phyloP scores from a whole-genome alignment of 2,329 filamentous ascomycete species.

The Juglanconis sp. region DNA sequence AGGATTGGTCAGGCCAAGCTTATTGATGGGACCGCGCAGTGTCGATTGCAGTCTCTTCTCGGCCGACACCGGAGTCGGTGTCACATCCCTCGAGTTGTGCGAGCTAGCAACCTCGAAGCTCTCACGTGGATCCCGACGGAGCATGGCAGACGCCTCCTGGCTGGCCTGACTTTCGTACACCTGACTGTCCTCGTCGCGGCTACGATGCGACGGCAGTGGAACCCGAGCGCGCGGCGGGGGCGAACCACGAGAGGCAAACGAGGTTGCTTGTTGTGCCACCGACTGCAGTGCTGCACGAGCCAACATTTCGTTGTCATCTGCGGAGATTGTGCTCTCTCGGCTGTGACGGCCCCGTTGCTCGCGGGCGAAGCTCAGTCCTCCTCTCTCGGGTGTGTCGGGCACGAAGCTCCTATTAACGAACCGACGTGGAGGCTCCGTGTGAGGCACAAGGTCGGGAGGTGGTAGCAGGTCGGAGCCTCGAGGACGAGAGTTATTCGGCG shows the following conservation, averaged over 20 bases:
- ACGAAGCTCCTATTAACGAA: slow-evolving; percentile 36
- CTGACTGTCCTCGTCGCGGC: slow-evolving; percentile 50
- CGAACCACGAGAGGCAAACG: slow-evolving; percentile 25
- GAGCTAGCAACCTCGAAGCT: slow-evolving; percentile 50
- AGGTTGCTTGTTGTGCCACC: slow-evolving; percentile 37
- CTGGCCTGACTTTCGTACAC: slow-evolving; percentile 73
- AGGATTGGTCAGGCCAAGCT: slow-evolving; percentile 28
- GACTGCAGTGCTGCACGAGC: slow-evolving; percentile 52
- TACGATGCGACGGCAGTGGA: slow-evolving; percentile 18
- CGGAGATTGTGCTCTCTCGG: slow-evolving; percentile 82
- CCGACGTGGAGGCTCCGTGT: slow-evolving; percentile 53
- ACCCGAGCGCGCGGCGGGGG: slow-evolving; percentile 10
- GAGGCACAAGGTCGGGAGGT: slow-evolving; percentile 59
- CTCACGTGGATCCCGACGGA: slow-evolving; percentile 56
- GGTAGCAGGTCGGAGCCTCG: slow-evolving; percentile 54
- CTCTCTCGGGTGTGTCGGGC: slow-evolving; percentile 41
- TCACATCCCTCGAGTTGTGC: slow-evolving; percentile 40
- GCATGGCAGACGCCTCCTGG: slow-evolving; percentile 71
- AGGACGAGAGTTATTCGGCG: slow-evolving; percentile 56
- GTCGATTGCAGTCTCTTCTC: slow-evolving; percentile 52
- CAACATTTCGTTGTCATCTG: slow-evolving; percentile 57
- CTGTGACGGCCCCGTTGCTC: slow-evolving; percentile 58
- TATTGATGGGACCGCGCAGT: slow-evolving; percentile 44
- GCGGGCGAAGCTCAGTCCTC: slow-evolving; percentile 29
- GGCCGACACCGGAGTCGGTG: slow-evolving; percentile 39